Base-by-base conservation (phyloP, 1,139 yeast genomes). In the Oligophagozyma castellii region DNA sequence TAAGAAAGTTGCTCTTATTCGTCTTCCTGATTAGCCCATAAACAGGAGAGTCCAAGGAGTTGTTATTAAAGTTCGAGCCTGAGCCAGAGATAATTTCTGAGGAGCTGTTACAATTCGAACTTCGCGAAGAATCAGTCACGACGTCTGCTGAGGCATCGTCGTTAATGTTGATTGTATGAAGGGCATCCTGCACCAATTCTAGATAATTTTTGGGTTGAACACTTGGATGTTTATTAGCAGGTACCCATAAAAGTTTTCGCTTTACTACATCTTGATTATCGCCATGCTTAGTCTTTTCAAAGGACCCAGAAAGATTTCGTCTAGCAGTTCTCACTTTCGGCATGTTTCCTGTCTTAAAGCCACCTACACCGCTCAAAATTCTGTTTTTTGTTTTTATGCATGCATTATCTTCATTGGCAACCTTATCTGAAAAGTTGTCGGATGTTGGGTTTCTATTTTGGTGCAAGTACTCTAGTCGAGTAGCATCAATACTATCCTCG, bases 221-320 rank as follows among this genome's bases (percentile, higher is more conserved):
- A 44, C 79, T 86, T 1, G 95, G 95, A 48, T 84, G 95, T 25
- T 81, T 65, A 36, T 73, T 73, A 2, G 95, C 95, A 1, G 95
- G 95, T 2, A 84, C 95, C 95, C 95, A 84, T 29, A 81, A 57
- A 11, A 73, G 51, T 30, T 59, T 57, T 15, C 57, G 39, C 5
- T 40, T 36, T 10, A 40, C 15, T 15, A 34, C 32, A 22, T 34
- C n/a, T 12, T 18, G 20, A 18, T 18, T 18, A 7, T 7, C 7
- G 10, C 8, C 10, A 7, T 10, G 7, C n/a, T n/a, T n/a, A n/a
- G n/a, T n/a, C n/a, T n/a, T n/a, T n/a, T n/a, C n/a, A n/a, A n/a
- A n/a, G 10, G 20, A 18, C 8, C 20, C 20, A 18, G 20, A 18
- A 7, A 18, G 10, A 7, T 18, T 18, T 18, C 20, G 7, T 7